Conservation (phyloP, 2,329 filamentous ascomycete species). For the Apiospora phragmitis region DNA sequence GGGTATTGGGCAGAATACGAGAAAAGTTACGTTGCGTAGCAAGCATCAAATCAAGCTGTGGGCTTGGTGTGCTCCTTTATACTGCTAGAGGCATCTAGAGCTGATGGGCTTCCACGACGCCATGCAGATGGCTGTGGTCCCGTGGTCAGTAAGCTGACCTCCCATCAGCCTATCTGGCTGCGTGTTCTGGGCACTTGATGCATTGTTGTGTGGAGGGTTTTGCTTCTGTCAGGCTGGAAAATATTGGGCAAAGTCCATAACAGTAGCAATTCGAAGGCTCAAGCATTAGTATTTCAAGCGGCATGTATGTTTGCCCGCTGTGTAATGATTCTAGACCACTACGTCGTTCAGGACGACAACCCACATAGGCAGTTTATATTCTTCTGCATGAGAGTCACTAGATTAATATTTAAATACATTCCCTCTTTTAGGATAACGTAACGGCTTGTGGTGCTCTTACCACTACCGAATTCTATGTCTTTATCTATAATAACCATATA, state of each 20-base stretch:
- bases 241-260: neutral
- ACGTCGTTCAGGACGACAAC: neutral
- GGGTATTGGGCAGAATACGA: neutral
- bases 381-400: neutral
- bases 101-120: neutral
- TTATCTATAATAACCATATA: too few relatives aligned
- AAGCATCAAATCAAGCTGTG: neutral
- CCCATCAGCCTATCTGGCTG: neutral
- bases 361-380: neutral
- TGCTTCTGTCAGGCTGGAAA: neutral
- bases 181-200: neutral
- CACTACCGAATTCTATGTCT: too few relatives aligned
- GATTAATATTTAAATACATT: too few relatives aligned
- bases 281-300: neutral
- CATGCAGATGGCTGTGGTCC: neutral
- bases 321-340: neutral
- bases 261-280: neutral
- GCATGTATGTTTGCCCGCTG: neutral
- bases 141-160: neutral
- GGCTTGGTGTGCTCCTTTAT: neutral
- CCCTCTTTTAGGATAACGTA: too few relatives aligned
- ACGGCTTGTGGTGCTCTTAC: too few relatives aligned
- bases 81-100: neutral
- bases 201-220: neutral
- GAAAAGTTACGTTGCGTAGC: neutral